phyloP scores from a whole-genome alignment of 371 early-diverging fungal species.

The Mortierella sp. region DNA sequence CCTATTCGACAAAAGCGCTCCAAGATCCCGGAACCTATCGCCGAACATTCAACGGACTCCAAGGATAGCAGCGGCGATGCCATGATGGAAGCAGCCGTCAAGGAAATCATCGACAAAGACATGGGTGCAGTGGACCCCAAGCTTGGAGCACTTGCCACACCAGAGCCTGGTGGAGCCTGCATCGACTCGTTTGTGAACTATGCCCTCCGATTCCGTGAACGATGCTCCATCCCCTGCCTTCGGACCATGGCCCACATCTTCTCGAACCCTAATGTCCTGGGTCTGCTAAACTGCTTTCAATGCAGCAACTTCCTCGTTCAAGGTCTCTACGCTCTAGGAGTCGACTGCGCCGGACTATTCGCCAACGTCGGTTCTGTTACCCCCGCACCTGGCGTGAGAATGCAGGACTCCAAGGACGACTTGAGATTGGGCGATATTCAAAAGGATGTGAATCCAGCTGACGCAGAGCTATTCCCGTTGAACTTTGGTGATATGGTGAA shows the following conservation, averaged over 20 bases:
- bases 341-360: slow-evolving; percentile 25
- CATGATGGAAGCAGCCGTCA: background rate
- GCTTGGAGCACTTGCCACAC: background rate
- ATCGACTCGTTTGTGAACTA: slow-evolving; percentile 43
- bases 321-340: slow-evolving; percentile 19
- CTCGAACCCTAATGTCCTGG: slow-evolving; percentile 5
- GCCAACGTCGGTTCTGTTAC: background rate
- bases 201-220: slow-evolving; percentile 34
- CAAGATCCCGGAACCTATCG: background rate
- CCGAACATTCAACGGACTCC: background rate
- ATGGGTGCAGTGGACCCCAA: background rate
- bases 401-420: background rate
- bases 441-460: slow-evolving; percentile 11
- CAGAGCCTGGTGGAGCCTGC: slow-evolving; percentile 24
- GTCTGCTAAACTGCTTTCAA: slow-evolving; percentile 20
- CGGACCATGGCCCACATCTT: slow-evolving; percentile 12
- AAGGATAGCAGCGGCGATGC: background rate
- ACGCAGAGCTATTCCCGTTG: slow-evolving; percentile 7
- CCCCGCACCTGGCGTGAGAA: background rate
- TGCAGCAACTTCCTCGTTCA: slow-evolving; percentile 26
- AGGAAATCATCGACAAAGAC: background rate
- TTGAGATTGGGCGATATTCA: slow-evolving; percentile 6
- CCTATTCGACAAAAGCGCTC: slow-evolving; percentile 1
- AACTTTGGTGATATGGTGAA: slow-evolving; percentile 18
- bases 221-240: slow-evolving; percentile 36